Conservation (phyloP, 306 rosid genomes). For the Lagenaria siceraria region DNA sequence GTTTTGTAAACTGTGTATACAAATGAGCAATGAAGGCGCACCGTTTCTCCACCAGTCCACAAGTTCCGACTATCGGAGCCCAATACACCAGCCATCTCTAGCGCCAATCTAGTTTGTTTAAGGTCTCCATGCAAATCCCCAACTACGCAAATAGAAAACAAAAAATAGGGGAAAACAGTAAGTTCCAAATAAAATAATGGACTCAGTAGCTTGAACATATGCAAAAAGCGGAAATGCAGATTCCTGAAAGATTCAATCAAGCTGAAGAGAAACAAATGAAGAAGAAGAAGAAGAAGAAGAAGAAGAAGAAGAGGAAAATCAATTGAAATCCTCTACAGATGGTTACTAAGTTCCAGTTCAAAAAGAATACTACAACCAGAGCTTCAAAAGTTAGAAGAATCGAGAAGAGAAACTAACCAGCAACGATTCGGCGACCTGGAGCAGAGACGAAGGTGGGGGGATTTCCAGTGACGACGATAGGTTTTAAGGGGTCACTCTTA, state of each 20-base stretch:
- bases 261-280: not conserved
- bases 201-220: not conserved
- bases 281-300: not conserved
- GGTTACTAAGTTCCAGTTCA: no score
- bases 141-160: slow-evolving; percentile 22
- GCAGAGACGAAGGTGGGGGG: slow-evolving; percentile 92
- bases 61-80: slow-evolving; percentile 55
- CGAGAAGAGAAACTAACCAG: slow-evolving; percentile 41
- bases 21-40: slow-evolving; percentile 16
- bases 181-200: not conserved
- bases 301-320: not conserved
- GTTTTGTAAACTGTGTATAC: not conserved
- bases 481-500: slow-evolving; percentile 27
- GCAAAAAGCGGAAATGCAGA: not conserved
- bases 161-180: not conserved
- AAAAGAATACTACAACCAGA: no score
- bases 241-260: not conserved
- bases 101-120: slow-evolving; percentile 66
- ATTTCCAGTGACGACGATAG: slow-evolving; percentile 65
- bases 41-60: slow-evolving; percentile 91
- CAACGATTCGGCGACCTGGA: slow-evolving; percentile 85
- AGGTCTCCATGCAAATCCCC: slow-evolving; percentile 98
- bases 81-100: slow-evolving; percentile 85
- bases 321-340: not conserved
- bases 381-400: not conserved